Evolutionary conservation across 306 rosid genomes (phyloP), one percentile per base, ranked within the genome.

Genomic region (Dryas drummondii): DNA sequence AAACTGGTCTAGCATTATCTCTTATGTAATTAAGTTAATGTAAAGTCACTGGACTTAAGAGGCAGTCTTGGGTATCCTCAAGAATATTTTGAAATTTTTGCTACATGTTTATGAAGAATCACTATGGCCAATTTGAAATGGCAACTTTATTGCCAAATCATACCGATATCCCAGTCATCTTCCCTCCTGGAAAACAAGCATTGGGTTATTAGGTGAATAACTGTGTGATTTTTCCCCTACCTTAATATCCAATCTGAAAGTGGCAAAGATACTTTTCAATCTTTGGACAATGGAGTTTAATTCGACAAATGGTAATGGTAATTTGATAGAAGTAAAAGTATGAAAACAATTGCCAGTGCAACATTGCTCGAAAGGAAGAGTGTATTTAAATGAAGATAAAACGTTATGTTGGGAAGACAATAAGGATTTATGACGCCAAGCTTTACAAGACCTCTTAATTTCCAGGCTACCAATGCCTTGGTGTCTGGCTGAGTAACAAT

Each of bases 401-500:
- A 44, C 46, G 7, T 40, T 69, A 37, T 32, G 32, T 67, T 40
- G n/a, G 71, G 61, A 69, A 6, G 45, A 51, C 15, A 9, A 16
- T 16, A 16, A 14, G 9, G 51, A 70, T 41, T 4, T n/a, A 5
- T 70, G 17, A 19, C 1, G 11, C 40, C 0, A 17, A 41, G 47
- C 47, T 68, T 51, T 6, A 14, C 16, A 37, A 32, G 49, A 37
- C 46, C 46, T 15, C 61, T 69, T 48, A 9, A 10, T 52, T 32
- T 42, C 27, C 61, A 52, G 47, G 73, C 22, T 54, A 17, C 54
- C 75, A 71, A 41, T n/a, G 37, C 37, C 27, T 69, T 69, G 9
- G 13, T 27, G 10, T 15, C 9, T 49, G 7, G 50, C 32, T 15
- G 16, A 37, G 42, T 49, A 13, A 6, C 48, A n/a, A 61, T 9